Conservation (phyloP, 805 yeast species). For the Cyberlindnera samutprakarnensis region DNA sequence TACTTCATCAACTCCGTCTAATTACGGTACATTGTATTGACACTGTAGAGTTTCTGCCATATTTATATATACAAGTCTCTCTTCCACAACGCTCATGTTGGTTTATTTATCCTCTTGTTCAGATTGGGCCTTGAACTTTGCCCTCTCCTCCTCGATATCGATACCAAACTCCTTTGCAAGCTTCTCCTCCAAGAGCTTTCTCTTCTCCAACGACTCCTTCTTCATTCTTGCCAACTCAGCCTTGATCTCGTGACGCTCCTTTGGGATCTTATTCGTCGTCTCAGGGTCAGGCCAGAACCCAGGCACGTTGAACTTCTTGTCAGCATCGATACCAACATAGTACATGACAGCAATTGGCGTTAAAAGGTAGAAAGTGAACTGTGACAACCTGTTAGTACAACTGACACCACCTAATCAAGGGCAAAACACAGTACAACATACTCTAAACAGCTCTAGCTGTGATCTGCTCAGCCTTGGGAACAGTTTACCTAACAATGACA, state of each 20-base stretch:
- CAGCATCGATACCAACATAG: slow-evolving; percentile 87
- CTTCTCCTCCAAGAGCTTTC: slow-evolving; percentile 64
- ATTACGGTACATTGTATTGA: too few relatives aligned
- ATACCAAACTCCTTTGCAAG: slow-evolving; percentile 63
- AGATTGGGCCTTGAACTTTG: too few relatives aligned
- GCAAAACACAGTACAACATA: slow-evolving; percentile 22
- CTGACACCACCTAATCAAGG: too few relatives aligned
- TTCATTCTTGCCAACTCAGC: slow-evolving; percentile 87
- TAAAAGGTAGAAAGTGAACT: slow-evolving; percentile 77
- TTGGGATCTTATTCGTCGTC: slow-evolving; percentile 84
- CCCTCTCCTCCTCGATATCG: slow-evolving; percentile 39
- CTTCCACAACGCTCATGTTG: too few relatives aligned
- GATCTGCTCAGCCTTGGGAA: slow-evolving; percentile 34
- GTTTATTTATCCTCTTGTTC: too few relatives aligned
- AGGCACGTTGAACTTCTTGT: slow-evolving; percentile 79
- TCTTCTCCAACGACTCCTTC: slow-evolving; percentile 64
- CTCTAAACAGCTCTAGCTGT: slow-evolving; percentile 46
- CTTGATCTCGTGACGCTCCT: slow-evolving; percentile 85
- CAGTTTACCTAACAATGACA: slow-evolving; percentile 5
- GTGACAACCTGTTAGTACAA: slow-evolving; percentile 41
- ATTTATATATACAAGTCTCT: too few relatives aligned
- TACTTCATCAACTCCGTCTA: too few relatives aligned
- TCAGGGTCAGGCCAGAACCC: slow-evolving; percentile 98
- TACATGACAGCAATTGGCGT: slow-evolving; percentile 91
- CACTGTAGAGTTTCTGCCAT: too few relatives aligned